Evolutionary conservation across 805 yeast species (phyloP), one percentile per base, ranked within the genome.

Genomic region (Kurtzmaniella fragi): DNA sequence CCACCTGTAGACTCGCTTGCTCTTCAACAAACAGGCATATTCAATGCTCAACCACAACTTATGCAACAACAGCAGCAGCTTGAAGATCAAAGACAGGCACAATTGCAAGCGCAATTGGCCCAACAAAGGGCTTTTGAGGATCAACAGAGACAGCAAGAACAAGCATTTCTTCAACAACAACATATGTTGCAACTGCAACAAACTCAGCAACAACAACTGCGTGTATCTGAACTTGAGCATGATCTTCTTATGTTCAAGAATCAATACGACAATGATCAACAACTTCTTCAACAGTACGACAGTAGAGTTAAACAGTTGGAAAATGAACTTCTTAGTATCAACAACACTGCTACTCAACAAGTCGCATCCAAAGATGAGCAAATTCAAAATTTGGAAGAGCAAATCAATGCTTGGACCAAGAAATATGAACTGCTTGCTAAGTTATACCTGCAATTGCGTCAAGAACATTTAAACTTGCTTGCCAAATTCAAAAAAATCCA

Each of bases 351-450:
- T 0, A 72, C 78, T 28, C 83, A 80, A 53, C 95, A 87, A 59
- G 60, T 87, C 30, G 78, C 78, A 2, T 73, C 89, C 4, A 87
- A 84, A 51, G 88, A 85, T 48, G 93, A 86, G 45, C 81, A 82
- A 51, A 64, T 85, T 34, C 71, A 39, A 39, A 70, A 74, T 39
- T 57, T 87, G 34, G 88, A 83, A 52, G 90, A 85, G 39, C 95
- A 89, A 60, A 72, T 84, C 31, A 67, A 60, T 20, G 74, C 77
- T 44, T 90, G 96, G 95, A 79, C 85, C 45, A 77, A 77, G 39
- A 90, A 90, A 64, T 90, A 90, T 61, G 96, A 89, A 54, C 75
- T 93, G 0, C 71, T 90, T 45, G 96, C 96, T 5, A 87, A 87
- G 53, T 70, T 90, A 47, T 90, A 90, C 59, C 82, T 95, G 2